Percentiles rank a stretch among this genome's conserved stretches.
phyloP scores from a whole-genome alignment of 2,329 filamentous ascomycete genomes.

The Cladophialophora immunda region DNA sequence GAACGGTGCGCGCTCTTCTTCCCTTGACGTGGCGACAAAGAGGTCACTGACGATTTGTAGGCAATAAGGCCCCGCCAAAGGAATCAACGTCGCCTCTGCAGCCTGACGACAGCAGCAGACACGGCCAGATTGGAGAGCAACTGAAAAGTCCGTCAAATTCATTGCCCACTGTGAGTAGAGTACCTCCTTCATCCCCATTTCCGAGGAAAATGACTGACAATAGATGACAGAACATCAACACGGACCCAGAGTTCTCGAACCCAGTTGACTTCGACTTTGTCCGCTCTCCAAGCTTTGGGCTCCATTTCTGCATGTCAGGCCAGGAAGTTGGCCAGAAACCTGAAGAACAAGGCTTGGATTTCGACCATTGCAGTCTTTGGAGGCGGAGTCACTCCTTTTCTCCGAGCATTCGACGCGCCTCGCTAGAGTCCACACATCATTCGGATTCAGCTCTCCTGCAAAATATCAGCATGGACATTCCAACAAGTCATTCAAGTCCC shows the following conservation, averaged over 20 bases:
- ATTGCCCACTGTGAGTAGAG: conserved; percentile 4
- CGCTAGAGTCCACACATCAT: conserved; percentile 26
- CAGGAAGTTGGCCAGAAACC: background rate
- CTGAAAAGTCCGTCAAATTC: background rate
- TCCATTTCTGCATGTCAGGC: conserved; percentile 11
- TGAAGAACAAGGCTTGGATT: background rate
- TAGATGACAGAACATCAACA: background rate
- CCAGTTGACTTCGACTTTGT: conserved; percentile 10
- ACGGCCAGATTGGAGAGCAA: background rate
- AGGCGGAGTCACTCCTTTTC: conserved; percentile 15
- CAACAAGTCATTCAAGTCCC: background rate
- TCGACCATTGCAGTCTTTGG: background rate
- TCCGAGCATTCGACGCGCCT: conserved; percentile 8
- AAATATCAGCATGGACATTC: conserved; percentile 13
- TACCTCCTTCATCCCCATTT: background rate
- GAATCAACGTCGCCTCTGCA: conserved; percentile 1
- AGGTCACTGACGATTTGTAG: background rate
- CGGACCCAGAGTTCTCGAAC: background rate
- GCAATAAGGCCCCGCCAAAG: background rate
- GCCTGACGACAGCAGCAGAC: background rate
- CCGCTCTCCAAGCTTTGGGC: conserved; percentile 19
- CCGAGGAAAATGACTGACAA: background rate
- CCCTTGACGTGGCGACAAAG: background rate
- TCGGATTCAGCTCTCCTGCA: conserved; percentile 29
- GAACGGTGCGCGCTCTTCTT: background rate